Base-by-base conservation (phyloP, 2,329 filamentous ascomycete species). In the Alternaria rosae region DNA sequence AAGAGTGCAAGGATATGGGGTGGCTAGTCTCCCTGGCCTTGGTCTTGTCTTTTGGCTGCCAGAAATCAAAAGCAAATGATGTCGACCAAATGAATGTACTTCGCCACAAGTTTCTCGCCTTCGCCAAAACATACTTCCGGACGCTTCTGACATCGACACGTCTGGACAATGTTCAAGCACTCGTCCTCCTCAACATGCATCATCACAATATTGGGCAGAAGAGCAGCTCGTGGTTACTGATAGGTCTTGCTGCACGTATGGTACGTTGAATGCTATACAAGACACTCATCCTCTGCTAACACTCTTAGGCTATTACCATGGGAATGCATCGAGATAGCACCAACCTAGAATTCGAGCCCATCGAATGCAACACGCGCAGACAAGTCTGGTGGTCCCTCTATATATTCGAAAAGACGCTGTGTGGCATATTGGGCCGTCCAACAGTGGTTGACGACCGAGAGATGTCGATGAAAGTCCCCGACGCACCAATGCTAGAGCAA, bases 261-360 rank as follows among this genome's bases (percentile, higher is more conserved):
- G 72, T 72, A 45, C 25, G 66, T 69, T 25, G 3, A 21, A 9
- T 11, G 10, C 11, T 41, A 11, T 8, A 11, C 3, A 45, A 8
- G 4, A 12, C 17, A 32, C 13, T 5, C 25, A 26, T 13, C 17
- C 12, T 43, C 15, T 43, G 32, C 42, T 50, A 23, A 54, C 41
- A 52, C n/a, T n/a, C 4, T 11, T 38, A 75, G 72, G 79, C 81
- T 3, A 80, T 82, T 56, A 80, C 79, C 13, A 73, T 82, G 54
- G 81, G 81, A 4, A 80, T 83, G 78, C 81, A 83, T 62, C 76
- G 80, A 30, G 80, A 82, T 63, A 77, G 73, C 26, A 73, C 77
- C 0, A 78, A 77, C n/a, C 69, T 72, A 32, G 74, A 78, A 2
- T 80, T 82, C 54, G 75, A 80, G n/a, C 62, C 69, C 3, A 66